phyloP scores from a whole-genome alignment of 805 yeast species.

The Candida ficus region DNA sequence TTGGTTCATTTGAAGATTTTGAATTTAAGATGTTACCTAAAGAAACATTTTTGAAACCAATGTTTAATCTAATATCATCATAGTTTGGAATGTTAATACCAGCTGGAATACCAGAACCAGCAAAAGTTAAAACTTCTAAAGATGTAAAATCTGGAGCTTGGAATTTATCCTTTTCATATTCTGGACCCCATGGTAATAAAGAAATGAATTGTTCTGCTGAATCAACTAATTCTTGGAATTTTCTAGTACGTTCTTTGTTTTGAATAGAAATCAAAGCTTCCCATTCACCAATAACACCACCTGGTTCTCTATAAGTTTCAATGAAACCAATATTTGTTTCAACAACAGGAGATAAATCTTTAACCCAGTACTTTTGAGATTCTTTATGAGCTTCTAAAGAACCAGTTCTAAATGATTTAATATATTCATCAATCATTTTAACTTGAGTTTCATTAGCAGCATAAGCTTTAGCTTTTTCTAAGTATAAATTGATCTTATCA shows the following conservation, averaged over 20 bases:
- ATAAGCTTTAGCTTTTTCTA: slow-evolving; percentile 50
- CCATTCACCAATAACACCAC: slow-evolving; percentile 92
- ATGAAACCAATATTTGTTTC: slow-evolving; percentile 86
- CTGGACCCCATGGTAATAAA: slow-evolving; percentile 71
- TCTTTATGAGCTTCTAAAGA: slow-evolving; percentile 81
- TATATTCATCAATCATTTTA: slow-evolving; percentile 61
- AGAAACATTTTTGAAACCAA: slow-evolving; percentile 88
- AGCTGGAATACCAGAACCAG: slow-evolving; percentile 88
- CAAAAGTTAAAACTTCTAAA: slow-evolving; percentile 81
- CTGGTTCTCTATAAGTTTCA: slow-evolving; percentile 89
- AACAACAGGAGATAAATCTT: slow-evolving; percentile 73
- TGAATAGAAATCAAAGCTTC: slow-evolving; percentile 90
- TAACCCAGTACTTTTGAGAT: slow-evolving; percentile 84
- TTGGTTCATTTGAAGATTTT: slow-evolving; percentile 60
- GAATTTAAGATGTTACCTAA: slow-evolving; percentile 82
- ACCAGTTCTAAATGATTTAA: slow-evolving; percentile 70
- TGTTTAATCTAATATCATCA: slow-evolving; percentile 77
- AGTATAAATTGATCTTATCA: slow-evolving; percentile 46
- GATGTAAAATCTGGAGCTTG: slow-evolving; percentile 93
- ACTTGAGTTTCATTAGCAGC: slow-evolving; percentile 72
- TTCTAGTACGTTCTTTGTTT: slow-evolving; percentile 78
- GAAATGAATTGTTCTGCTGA: slow-evolving; percentile 61
- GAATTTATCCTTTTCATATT: slow-evolving; percentile 77
- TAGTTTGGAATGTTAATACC: slow-evolving; percentile 92
- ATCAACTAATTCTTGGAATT: slow-evolving; percentile 64